Conservation (phyloP, 257 asterid species). For the Verbascum thapsus region DNA sequence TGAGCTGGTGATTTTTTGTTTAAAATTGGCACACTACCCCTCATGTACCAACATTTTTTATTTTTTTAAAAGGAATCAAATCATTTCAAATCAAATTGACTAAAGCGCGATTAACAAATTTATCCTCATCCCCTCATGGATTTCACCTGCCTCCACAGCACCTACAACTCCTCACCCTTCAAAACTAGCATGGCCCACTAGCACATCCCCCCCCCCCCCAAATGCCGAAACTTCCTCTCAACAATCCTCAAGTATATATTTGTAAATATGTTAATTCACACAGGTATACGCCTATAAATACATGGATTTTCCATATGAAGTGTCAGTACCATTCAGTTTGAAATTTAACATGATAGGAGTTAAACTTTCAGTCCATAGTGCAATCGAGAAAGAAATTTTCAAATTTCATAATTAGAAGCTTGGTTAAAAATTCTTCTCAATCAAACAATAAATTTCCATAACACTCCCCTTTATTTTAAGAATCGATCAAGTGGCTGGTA, state of each 20-base stretch:
- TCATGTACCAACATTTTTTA: no score
- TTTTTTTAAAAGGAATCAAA: no score
- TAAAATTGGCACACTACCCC: background rate
- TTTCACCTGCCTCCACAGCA: background rate
- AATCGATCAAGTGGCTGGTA: slow-evolving; percentile 9
- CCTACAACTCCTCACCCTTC: background rate
- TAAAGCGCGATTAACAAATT: no score
- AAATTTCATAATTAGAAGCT: background rate
- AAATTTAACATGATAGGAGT: no score
- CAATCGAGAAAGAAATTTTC: no score
- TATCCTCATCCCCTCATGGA: background rate
- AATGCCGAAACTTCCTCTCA: background rate
- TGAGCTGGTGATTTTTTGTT: no score
- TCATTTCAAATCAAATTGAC: no score
- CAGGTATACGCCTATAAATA: background rate
- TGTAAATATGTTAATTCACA: background rate
- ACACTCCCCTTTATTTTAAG: background rate
- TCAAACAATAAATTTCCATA: no score
- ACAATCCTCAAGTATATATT: background rate
- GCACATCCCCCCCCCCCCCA: background rate
- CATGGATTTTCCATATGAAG: no score
- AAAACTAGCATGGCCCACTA: no score
- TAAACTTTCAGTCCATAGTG: no score
- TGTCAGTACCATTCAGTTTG: no score
- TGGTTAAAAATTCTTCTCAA: slow-evolving; percentile 3